phyloP scores from a whole-genome alignment of 192 early-diverging fungal genomes.

The Rhizophagus sp. region DNA sequence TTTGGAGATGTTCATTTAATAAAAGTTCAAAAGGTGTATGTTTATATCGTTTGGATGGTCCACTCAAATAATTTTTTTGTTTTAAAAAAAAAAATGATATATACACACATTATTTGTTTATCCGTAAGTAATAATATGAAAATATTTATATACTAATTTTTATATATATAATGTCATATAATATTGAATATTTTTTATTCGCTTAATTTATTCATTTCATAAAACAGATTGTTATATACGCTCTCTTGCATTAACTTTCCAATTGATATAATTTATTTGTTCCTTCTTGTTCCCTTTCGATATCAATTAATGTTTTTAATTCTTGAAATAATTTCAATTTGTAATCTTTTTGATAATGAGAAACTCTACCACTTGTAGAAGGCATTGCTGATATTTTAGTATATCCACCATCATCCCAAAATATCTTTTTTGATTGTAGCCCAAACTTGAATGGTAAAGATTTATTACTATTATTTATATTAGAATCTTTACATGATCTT shows the following conservation, averaged over 20 bases:
- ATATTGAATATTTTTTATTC: background rate
- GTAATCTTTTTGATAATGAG: slow-evolving; percentile 60
- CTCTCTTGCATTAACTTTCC: too few relatives aligned
- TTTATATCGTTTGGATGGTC: slow-evolving; percentile 24
- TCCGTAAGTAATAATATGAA: background rate
- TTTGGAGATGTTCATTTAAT: slow-evolving; percentile 17
- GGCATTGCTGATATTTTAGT: slow-evolving; percentile 11
- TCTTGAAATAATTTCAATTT: slow-evolving; percentile 57
- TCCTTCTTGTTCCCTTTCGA: background rate
- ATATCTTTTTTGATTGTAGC: slow-evolving; percentile 7
- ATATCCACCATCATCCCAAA: background rate
- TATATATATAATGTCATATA: background rate
- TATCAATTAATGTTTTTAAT: slow-evolving; percentile 36
- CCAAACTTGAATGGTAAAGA: slow-evolving; percentile 4
- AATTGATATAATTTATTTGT: background rate
- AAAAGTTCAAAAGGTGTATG: slow-evolving; percentile 1
- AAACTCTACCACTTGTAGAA: slow-evolving; percentile 60
- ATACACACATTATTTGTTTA: background rate
- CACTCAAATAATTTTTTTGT: background rate
- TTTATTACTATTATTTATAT: background rate
- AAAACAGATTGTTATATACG: background rate
- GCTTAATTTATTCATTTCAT: background rate
- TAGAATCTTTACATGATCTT: background rate
- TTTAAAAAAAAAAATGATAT: background rate
- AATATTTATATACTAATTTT: background rate